Evolutionary conservation across 139 green algal species (phyloP), one percentile per base, ranked within the genome.

Genomic region (Auxenochlorella pyrenoidosa): DNA sequence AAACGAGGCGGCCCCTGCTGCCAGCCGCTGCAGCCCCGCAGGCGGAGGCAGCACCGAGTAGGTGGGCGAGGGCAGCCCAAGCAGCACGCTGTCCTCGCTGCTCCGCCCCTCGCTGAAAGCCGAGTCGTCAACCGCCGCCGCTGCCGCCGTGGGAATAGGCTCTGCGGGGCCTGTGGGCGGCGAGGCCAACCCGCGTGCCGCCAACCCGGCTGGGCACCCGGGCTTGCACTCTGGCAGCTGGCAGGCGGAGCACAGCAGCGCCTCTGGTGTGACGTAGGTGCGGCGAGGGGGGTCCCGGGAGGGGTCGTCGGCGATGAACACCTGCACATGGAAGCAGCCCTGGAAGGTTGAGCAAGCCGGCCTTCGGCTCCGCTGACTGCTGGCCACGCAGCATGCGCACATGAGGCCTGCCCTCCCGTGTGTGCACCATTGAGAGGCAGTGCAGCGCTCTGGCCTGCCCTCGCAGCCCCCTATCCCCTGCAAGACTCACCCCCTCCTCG

Each of bases 181-280:
- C 34, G 6, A 1, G 12, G 38, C 36, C 32, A 44, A 4, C 66
- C 60, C 60, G 10, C 32, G 18, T 5, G 51, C 26, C 28, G 40
- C 40, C 22, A n/a, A 32, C 36, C 16, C 36, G 58, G 19, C 59
- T 22, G 82, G 82, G 66, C 66, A 86, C 38, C 68, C 82, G n/a
- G 66, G 66, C 82, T 86, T 79, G 82, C 82, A 80, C 44, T 66
- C n/a, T 1, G 68, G 68, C 82, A 86, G 82, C 82, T 79, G 68
- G 82, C 66, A 79, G 44, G 43, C 47, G 44, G 66, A 30, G 44
- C 82, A 79, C 5, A 79, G 66, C 66, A 54, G 13, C 30, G 32
- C 68, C 28, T 28, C n/a, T 5, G 66, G 44, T 0, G 82, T 79
- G 66, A 58, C 10, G 63, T 63, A 75, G 40, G 5, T 19, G 65